Percentiles rank a stretch among this genome's conserved stretches.
These are phyloP conservation scores for Blastocystis sp. DNA, from an alignment of 352 stramenopile species.

Conservation along the genomic window DNA sequence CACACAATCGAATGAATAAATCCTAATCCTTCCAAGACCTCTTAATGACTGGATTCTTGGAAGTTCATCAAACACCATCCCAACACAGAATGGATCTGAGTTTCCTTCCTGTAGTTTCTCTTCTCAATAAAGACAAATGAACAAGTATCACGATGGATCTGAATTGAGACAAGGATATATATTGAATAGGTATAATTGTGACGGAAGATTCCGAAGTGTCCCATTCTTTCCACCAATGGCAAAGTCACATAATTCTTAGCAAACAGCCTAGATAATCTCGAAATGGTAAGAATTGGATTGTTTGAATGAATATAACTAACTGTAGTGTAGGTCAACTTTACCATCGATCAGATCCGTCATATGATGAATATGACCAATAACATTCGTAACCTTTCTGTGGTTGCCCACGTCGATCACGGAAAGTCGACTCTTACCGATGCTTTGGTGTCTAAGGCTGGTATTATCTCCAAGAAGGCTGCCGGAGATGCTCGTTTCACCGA, in stretches of 20 bases:
- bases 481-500: constrained; percentile 96
- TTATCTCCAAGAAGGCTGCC: constrained; percentile 94
- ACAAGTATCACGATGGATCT: no score
- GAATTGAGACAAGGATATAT: no score
- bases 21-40: no score
- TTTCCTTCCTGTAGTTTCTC: no score
- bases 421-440: constrained; percentile 98
- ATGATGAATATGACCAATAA: constrained; percentile 99
- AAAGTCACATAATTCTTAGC: neutral
- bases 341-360: constrained; percentile 86
- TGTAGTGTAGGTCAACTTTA: constrained; percentile 90
- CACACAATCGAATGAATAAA: no score
- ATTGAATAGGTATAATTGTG: no score
- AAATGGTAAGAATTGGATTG: neutral
- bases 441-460: constrained; percentile 95
- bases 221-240: neutral
- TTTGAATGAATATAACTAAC: neutral
- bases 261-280: neutral
- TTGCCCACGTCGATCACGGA: constrained; percentile 99
- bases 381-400: constrained; percentile 99
- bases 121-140: no score
- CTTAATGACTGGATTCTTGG: no score
- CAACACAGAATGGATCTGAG: no score
- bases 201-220: neutral
- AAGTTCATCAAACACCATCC: no score